Evolutionary conservation across 305 asterid species (phyloP), one percentile per base, ranked within the genome.

Genomic region (Fraxinus baroniana): DNA sequence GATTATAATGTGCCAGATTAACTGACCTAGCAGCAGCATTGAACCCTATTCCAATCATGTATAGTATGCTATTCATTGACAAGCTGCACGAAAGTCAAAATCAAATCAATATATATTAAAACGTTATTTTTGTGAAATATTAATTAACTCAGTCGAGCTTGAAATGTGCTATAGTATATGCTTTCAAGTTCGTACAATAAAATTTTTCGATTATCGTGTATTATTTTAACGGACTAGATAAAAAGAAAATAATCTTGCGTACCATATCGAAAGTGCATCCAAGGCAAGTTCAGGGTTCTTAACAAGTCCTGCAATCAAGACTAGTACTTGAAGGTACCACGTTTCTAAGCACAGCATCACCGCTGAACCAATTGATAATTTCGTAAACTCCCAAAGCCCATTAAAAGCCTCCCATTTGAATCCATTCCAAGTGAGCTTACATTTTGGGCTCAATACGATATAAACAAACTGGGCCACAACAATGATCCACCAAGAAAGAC

Each of bases 1-100:
- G 62, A 52, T 52, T 52, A 52, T 17, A 5, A 18, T 5, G 10
- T 18, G 26, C 24, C 0, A 52, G 3, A 66, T 66, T 3, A 24
- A 84, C 88, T 5, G 7, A 92, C 98, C 98, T 95, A 0, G 93
- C 97, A 41, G 98, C 98, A 8, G 98, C 98, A 86, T 95, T 93
- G 88, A 95, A 95, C 77, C 97, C 98, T 33, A 95, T 80, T 0
- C 97, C 79, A 74, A 95, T 82, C 96, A 90, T 95, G 91, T 85
- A 91, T 83, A 93, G 0, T 9, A 93, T 68, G 72, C 91, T 93
- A 79, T 79, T 92, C 32, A 95, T 80, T 2, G 97, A 88, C 93
- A 88, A 75, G 91, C 98, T 95, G 92, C 89, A 82, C 39, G 5
- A 68, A 66, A 28, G n/a, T 28, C 9, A 28, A 24, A 24, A 68